A percentile compares a stretch with the other conserved stretches of the same genome.
These are phyloP conservation scores for Pseudocercospora vitis DNA, from an alignment of 2,329 filamentous ascomycete species.

Conservation along the genomic window DNA sequence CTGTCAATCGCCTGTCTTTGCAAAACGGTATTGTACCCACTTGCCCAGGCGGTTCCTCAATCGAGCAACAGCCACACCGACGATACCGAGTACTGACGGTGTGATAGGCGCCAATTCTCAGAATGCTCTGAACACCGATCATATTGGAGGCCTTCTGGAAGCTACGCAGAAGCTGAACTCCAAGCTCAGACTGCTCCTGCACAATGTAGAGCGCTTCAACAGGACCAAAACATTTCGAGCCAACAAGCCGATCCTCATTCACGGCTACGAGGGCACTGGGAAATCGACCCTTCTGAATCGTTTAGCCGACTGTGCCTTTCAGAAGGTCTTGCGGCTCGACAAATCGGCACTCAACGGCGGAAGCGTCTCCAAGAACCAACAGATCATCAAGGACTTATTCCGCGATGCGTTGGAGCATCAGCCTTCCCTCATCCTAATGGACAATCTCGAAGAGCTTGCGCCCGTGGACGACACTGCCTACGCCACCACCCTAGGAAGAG, in stretches of 20 bases:
- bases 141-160: slow-evolving; percentile 66
- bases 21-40: background rate
- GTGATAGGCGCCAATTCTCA: too few species aligned
- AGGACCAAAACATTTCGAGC: background rate
- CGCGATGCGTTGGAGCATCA: slow-evolving; percentile 66
- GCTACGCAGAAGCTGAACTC: slow-evolving; percentile 67
- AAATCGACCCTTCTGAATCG: slow-evolving; percentile 73
- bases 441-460: slow-evolving; percentile 71
- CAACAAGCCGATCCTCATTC: slow-evolving; percentile 64
- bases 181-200: slow-evolving; percentile 51
- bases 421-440: slow-evolving; percentile 77
- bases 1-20: background rate
- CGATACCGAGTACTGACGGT: too few species aligned
- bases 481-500: slow-evolving; percentile 46
- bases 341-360: slow-evolving; percentile 41
- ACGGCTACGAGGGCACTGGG: slow-evolving; percentile 81
- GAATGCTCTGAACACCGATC: slow-evolving; percentile 38
- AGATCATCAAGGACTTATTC: slow-evolving; percentile 65
- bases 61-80: too few species aligned
- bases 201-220: slow-evolving; percentile 4
- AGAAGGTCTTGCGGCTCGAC: slow-evolving; percentile 63
- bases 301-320: slow-evolving; percentile 66
- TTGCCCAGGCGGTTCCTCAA: too few species aligned
- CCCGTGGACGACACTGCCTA: slow-evolving; percentile 54
- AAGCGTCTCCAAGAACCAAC: slow-evolving; percentile 46